A percentile compares a stretch with the other conserved stretches of the same genome.
phyloP scores from a whole-genome alignment of 768 basidiomycete genomes.

The Leccinellum rugosiceps region DNA sequence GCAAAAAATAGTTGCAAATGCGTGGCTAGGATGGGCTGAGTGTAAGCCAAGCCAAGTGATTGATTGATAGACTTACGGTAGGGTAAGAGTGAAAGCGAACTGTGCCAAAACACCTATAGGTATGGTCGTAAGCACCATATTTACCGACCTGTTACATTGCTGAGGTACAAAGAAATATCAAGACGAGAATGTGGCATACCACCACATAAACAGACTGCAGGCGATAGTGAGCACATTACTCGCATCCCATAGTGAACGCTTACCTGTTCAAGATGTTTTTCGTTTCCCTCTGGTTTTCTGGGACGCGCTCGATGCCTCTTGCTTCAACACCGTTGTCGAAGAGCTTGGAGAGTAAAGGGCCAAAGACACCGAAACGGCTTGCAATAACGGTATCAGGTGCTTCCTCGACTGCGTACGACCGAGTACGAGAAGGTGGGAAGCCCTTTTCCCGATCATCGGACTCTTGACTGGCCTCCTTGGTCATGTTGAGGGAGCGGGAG shows the following conservation, averaged over 20 bases:
- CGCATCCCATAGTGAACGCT: not conserved
- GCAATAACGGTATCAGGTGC: slow-evolving; percentile 28
- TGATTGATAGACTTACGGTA: slow-evolving; percentile 33
- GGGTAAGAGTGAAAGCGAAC: slow-evolving; percentile 46
- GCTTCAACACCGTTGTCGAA: slow-evolving; percentile 52
- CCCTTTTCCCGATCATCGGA: slow-evolving; percentile 23
- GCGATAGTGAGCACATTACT: not conserved
- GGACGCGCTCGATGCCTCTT: slow-evolving; percentile 52
- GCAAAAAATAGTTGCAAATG: slow-evolving; percentile 42
- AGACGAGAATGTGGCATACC: slow-evolving; percentile 22
- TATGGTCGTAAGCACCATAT: slow-evolving; percentile 45
- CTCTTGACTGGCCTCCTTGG: not conserved
- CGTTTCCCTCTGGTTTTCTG: slow-evolving; percentile 44
- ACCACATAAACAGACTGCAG: slow-evolving; percentile 44
- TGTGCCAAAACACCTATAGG: slow-evolving; percentile 51
- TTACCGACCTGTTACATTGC: slow-evolving; percentile 39
- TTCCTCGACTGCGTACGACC: slow-evolving; percentile 17
- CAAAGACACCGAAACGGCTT: slow-evolving; percentile 29
- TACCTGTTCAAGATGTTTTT: slow-evolving; percentile 41
- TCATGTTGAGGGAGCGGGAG: slow-evolving; percentile 3
- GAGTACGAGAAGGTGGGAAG: not conserved
- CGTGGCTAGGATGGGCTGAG: slow-evolving; percentile 31
- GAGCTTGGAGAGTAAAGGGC: slow-evolving; percentile 35
- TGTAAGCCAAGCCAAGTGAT: not conserved
- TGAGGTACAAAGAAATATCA: not conserved